phyloP scores from a whole-genome alignment of 345 rosid species.

The Laguncularia racemosa region DNA sequence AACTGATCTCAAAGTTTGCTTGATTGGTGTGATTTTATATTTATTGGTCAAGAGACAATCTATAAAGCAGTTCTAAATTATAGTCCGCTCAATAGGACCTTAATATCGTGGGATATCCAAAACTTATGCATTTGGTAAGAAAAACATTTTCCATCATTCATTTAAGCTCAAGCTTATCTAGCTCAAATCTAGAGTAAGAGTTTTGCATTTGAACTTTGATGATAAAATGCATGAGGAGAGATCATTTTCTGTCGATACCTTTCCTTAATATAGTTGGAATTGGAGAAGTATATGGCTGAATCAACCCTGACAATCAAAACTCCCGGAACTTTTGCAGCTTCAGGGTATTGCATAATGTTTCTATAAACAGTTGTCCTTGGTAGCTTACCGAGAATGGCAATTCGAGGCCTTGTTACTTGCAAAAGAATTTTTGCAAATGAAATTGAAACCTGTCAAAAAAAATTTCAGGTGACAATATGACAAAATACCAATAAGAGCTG shows the following conservation, averaged over 20 bases:
- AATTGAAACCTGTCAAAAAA: conserved; percentile 45
- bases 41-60: too few relatives aligned
- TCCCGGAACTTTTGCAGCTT: conserved; percentile 60
- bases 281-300: conserved; percentile 79
- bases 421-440: conserved; percentile 77
- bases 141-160: too few relatives aligned
- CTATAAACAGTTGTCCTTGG: conserved; percentile 61
- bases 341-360: conserved; percentile 65
- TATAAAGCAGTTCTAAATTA: too few relatives aligned
- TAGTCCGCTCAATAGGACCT: too few relatives aligned
- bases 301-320: conserved; percentile 73
- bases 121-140: too few relatives aligned
- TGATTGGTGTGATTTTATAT: too few relatives aligned
- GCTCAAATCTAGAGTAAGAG: too few relatives aligned
- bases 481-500: not conserved
- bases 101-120: too few relatives aligned
- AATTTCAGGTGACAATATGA: not conserved
- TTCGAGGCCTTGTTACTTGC: conserved; percentile 81
- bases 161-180: too few relatives aligned
- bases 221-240: not conserved
- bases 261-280: conserved; percentile 68
- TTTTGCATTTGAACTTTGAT: too few relatives aligned
- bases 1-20: too few relatives aligned
- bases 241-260: conserved; percentile 28
- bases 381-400: conserved; percentile 68